Evolutionary conservation across 2,329 filamentous ascomycete species (phyloP), one percentile per base, ranked within the genome.

Genomic region (Neofusicoccum sp.): DNA sequence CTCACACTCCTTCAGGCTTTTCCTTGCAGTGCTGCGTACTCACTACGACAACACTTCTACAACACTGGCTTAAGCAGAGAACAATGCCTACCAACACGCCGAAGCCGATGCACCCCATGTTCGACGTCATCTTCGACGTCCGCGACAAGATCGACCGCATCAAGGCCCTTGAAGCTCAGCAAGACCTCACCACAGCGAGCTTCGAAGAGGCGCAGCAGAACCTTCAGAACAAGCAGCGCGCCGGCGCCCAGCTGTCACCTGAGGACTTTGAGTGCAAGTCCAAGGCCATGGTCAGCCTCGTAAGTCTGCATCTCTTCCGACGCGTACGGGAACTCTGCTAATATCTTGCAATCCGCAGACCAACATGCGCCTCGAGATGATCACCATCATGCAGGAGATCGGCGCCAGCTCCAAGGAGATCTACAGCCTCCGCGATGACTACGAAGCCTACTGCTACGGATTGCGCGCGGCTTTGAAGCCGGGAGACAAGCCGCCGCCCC

Each of bases 301-400:
- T 58, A 22, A 43, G 54, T 33, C 28, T 1, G 16, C 12, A 29
- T 8, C 37, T 9, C 37, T 7, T 22, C 14, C 6, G 5, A 6
- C n/a, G 22, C 28, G 6, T 3, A 12, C 6, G 22, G 12, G 37
- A 9, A 14, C n/a, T 8, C 14, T 7, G n/a, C 12, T 3, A 8
- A 39, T 34, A 45, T 16, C 6, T 22, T 22, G 12, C 41, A 11
- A 29, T 6, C 2, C 11, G 33, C 48, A 58, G 54, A 58, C 54
- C 12, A 29, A 44, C 41, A 58, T 41, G 9, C 54, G 54, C n/a
- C 54, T 58, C 8, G 54, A 45, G 54, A 43, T 44, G 28, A 58
- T 58, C 39, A 34, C 54, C 54, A 58, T 58, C 39, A 58, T 58
- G 54, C 54, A 58, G 8, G 54, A 58, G 28, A 58, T 58, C 14